These are phyloP conservation scores for Globisporangium echinulatum DNA, from an alignment of 352 stramenopile species.

Conservation along the genomic window DNA sequence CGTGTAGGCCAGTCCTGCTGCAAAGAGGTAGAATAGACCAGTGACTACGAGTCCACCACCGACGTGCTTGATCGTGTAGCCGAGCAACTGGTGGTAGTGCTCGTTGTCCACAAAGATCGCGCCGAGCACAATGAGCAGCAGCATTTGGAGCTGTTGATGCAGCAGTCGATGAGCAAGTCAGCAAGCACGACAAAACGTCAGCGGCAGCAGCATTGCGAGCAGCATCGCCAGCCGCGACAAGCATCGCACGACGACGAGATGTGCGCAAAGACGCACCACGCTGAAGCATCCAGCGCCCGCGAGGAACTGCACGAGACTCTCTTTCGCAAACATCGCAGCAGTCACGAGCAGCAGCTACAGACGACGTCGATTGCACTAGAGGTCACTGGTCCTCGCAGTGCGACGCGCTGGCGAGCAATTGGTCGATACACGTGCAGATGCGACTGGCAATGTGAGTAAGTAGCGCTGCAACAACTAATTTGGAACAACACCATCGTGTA, in stretches of 20 bases:
- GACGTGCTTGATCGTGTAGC: slow-evolving; percentile 39
- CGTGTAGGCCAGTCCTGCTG: slow-evolving; percentile 36
- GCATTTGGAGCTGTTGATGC: slow-evolving; percentile 31
- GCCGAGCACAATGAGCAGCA: slow-evolving; percentile 46
- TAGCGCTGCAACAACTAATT: too few species aligned
- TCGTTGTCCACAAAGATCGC: slow-evolving; percentile 38
- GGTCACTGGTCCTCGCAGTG: neutral
- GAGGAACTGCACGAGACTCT: slow-evolving; percentile 59
- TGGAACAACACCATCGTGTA: neutral
- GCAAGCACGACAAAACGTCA: neutral
- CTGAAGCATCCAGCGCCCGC: slow-evolving; percentile 52
- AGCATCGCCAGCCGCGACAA: too few species aligned
- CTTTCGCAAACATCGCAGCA: slow-evolving; percentile 43
- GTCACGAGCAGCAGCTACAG: neutral
- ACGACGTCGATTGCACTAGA: too few species aligned
- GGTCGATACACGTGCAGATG: neutral
- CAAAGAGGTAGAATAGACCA: slow-evolving; percentile 43
- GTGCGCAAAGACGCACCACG: slow-evolving; percentile 21
- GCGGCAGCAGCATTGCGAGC: neutral
- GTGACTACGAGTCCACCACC: slow-evolving; percentile 68
- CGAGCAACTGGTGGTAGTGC: slow-evolving; percentile 60
- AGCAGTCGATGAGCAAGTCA: neutral
- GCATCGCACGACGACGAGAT: too few species aligned
- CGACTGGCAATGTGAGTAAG: too few species aligned
- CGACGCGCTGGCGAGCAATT: neutral